A percentile compares a stretch with the other conserved stretches of the same genome.
These are phyloP conservation scores for Tolypocladium sp. DNA, from an alignment of 2,329 filamentous ascomycete species.

Conservation along the genomic window DNA sequence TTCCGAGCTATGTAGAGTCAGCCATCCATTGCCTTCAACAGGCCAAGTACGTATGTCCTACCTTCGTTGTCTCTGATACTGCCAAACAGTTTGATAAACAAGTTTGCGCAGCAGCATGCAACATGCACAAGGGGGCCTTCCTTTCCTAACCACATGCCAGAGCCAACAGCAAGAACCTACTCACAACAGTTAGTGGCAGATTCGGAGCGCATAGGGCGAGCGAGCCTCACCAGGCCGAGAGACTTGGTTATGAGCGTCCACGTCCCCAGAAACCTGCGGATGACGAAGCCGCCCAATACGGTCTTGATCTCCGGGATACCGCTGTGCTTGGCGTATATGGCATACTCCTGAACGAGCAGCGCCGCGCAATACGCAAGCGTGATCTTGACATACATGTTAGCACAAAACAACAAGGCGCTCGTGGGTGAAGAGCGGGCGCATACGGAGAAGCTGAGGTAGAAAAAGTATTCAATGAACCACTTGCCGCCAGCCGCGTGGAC, in stretches of 20 bases:
- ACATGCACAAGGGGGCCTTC: constrained; percentile 94
- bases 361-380: constrained; percentile 71
- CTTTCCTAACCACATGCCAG: constrained; percentile 93
- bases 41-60: constrained; percentile 20
- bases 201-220: neutral
- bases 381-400: constrained; percentile 39
- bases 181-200: neutral
- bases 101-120: constrained; percentile 89
- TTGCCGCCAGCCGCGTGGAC: constrained; percentile 56
- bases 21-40: neutral
- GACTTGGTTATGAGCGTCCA: constrained; percentile 92
- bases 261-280: constrained; percentile 71
- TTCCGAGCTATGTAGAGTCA: constrained; percentile 58
- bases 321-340: constrained; percentile 82
- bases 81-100: constrained; percentile 84
- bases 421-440: constrained; percentile 14
- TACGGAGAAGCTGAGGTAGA: constrained; percentile 81
- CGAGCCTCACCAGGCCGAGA: constrained; percentile 60
- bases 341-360: constrained; percentile 73
- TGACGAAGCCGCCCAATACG: constrained; percentile 86
- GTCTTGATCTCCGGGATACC: constrained; percentile 98
- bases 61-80: constrained; percentile 80
- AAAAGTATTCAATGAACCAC: constrained; percentile 79
- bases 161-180: constrained; percentile 81
- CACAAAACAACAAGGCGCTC: too few relatives aligned